These are phyloP conservation scores for Diaporthe citriasiana DNA, from an alignment of 2,329 filamentous ascomycete species.

Conservation along the genomic window DNA sequence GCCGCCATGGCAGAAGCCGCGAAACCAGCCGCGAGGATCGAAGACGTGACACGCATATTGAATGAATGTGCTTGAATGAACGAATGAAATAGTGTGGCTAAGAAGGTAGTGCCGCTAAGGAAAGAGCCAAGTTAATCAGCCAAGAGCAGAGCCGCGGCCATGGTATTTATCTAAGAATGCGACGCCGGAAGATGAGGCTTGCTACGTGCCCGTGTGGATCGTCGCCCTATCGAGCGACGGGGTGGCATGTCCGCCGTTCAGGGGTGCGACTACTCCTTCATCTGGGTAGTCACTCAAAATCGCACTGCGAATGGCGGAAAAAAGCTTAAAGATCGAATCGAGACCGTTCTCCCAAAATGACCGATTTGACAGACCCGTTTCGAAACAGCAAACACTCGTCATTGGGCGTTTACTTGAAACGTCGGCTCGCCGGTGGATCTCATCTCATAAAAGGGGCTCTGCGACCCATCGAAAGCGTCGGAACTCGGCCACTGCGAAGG, in stretches of 20 bases:
- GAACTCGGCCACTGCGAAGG: constrained; percentile 2
- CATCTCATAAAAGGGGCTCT: constrained; percentile 26
- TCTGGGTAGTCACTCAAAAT: constrained; percentile 21
- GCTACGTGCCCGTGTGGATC: not conserved
- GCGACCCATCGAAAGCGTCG: constrained; percentile 7
- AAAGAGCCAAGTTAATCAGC: not conserved
- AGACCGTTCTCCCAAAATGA: constrained; percentile 5
- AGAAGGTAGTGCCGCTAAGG: constrained; percentile 14
- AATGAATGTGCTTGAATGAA: constrained; percentile 7
- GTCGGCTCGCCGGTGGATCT: constrained; percentile 29
- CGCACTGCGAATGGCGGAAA: constrained; percentile 30
- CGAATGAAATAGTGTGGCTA: constrained; percentile 7
- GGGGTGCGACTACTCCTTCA: constrained; percentile 23
- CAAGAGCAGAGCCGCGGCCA: constrained; percentile 9
- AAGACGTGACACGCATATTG: constrained; percentile 43
- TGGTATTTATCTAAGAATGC: constrained; percentile 14
- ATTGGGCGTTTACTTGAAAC: constrained; percentile 36
- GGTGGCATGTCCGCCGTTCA: constrained; percentile 15
- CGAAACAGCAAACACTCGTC: constrained; percentile 21
- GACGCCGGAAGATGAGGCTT: constrained; percentile 1
- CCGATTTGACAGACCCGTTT: not conserved
- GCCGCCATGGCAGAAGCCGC: constrained; percentile 41
- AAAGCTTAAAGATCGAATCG: constrained; percentile 29
- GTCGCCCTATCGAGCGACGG: constrained; percentile 19
- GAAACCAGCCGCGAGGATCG: constrained; percentile 43